Conservation (phyloP, 2,329 filamentous ascomycete genomes). For the Pleomassaria siparia region DNA sequence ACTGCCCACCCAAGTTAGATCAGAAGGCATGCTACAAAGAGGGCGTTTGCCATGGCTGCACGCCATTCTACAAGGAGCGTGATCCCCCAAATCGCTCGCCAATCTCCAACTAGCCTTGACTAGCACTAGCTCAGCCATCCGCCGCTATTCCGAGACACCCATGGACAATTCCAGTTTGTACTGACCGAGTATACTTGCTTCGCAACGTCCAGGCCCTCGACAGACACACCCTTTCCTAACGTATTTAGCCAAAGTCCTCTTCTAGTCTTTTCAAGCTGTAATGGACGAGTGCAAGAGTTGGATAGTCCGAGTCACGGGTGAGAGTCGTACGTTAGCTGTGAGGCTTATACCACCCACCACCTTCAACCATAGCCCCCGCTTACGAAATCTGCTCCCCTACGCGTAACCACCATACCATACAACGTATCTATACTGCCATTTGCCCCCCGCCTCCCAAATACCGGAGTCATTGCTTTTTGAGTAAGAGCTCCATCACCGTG, state of each 20-base stretch:
- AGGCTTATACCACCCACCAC: constrained; percentile 19
- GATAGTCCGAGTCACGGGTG: neutral
- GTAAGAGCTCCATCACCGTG: constrained; percentile 31
- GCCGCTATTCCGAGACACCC: constrained; percentile 5
- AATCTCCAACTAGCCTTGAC: constrained; percentile 9
- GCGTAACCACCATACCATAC: constrained; percentile 3
- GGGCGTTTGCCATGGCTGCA: constrained; percentile 9
- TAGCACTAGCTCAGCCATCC: constrained; percentile 8
- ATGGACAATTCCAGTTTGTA: constrained; percentile 4
- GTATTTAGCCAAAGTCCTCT: neutral
- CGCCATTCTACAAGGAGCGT: constrained; percentile 7
- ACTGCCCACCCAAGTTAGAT: constrained; percentile 12
- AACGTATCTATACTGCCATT: constrained; percentile 11
- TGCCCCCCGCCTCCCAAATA: constrained; percentile 25
- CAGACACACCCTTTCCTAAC: constrained; percentile 6
- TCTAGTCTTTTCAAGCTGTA: constrained; percentile 9
- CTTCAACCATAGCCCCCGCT: constrained; percentile 10
- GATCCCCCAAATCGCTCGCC: constrained; percentile 4
- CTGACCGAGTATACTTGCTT: constrained; percentile 2
- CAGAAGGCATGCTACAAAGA: constrained; percentile 13
- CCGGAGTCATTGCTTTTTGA: constrained; percentile 16
- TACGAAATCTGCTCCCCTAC: constrained; percentile 11
- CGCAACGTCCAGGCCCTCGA: constrained; percentile 4
- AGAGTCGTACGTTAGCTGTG: constrained; percentile 9
- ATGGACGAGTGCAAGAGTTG: neutral